phyloP scores from a whole-genome alignment of 164 flowering plant genomes.

The Buxus sempervirens region DNA sequence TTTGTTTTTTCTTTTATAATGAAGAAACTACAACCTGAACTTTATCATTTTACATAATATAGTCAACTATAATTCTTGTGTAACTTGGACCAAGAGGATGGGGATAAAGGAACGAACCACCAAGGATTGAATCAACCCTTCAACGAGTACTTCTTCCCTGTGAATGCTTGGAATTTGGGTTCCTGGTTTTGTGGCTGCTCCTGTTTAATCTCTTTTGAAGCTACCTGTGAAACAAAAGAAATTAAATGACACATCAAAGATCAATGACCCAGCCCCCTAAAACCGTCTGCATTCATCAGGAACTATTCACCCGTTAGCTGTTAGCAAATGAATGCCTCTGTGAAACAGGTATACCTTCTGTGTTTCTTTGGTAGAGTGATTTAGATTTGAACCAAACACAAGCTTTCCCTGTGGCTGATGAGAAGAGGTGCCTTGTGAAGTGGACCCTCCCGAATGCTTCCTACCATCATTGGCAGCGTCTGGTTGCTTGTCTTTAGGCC shows the following conservation, averaged over 20 bases:
- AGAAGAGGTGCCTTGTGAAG: conserved; percentile 36
- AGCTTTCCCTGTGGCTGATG: conserved; percentile 88
- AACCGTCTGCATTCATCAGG: neutral
- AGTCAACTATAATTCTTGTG: too few relatives aligned
- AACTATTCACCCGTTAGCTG: too few relatives aligned
- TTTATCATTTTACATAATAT: too few relatives aligned
- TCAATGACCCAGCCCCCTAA: neutral
- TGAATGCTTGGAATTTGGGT: conserved; percentile 79
- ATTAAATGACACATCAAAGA: neutral
- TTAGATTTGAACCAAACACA: conserved; percentile 76
- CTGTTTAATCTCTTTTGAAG: conserved; percentile 22
- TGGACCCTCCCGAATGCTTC: conserved; percentile 40
- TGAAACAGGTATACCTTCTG: conserved; percentile 34
- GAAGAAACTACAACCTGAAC: too few relatives aligned
- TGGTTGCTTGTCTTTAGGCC: conserved; percentile 46
- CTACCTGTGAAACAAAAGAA: conserved; percentile 9
- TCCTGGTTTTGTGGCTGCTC: conserved; percentile 60
- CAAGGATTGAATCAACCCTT: conserved; percentile 48
- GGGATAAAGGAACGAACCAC: neutral
- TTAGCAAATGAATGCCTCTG: neutral
- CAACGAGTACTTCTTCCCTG: conserved; percentile 79
- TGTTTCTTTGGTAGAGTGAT: conserved; percentile 39
- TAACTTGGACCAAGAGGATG: too few relatives aligned
- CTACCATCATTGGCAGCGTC: conserved; percentile 27
- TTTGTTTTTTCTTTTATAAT: too few relatives aligned